Evolutionary conservation across 768 basidiomycete genomes (phyloP), one percentile per base, ranked within the genome.

Genomic region (Boletus reticulatus): DNA sequence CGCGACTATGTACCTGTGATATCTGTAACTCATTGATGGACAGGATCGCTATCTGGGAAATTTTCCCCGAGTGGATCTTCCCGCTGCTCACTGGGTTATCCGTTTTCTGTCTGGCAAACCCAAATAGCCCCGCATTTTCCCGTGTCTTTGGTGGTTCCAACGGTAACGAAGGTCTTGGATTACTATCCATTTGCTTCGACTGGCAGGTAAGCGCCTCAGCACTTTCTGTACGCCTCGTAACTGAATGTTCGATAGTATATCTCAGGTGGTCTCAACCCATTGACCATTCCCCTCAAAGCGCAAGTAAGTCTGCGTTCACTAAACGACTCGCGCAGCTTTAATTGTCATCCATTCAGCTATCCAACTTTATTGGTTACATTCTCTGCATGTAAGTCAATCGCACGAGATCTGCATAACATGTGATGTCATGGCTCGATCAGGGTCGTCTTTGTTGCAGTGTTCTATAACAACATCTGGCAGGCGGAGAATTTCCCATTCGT

Each of bases 81-180:
- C 87, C 86, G 0, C 70, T 87, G 22, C 62, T 85, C 38, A 85
- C 83, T 2, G 84, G 84, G n/a, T 73, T 86, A 52, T 82, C 80
- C 16, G 73, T 87, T 32, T 77, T 86, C 65, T 88, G 87, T 59
- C 72, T 88, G 41, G 77, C 85, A 3, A 81, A 79, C 4, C 67
- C 75, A 42, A 62, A 58, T 14, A 62, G 39, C n/a, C 37, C 64
- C 14, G 22, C 57, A 3, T 59, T 68, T 46, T 74, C 80, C 6
- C 70, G 75, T 29, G 61, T 89, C 0, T 88, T 89, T 55, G 88
- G 88, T 29, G 88, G 88, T 6, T 72, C 80, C 4, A 75, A 81
- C 36, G 84, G 79, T 29, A 89, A 88, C 60, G 86, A 89, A 66
- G 87, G 85, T 0, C 73, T 88, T 39, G 86, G 87, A 0, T 62